Evolutionary conservation across 345 rosid genomes (phyloP), one percentile per base, ranked within the genome.

Genomic region (Gossypium arboreum): DNA sequence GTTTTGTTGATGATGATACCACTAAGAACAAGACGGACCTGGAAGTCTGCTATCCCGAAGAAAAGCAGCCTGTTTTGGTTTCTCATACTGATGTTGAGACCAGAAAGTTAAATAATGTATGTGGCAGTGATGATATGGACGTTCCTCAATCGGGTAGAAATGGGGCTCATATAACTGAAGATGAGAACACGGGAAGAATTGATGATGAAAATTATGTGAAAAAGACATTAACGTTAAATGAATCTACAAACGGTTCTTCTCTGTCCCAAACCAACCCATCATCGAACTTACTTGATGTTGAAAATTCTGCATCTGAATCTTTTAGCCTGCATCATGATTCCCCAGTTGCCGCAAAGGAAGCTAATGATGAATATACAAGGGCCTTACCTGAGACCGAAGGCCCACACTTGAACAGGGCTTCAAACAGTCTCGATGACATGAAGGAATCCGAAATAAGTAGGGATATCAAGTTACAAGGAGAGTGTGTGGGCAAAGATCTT

Each of bases 401-500:
- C 25, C 22, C 43, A 13, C 50, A 73, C 12, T 20, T 65, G 65
- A 68, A 67, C 18, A 60, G 68, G 60, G 80, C 70, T 74, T 75
- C 81, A 66, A 86, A 75, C 24, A 27, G 65, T 63, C 72, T 71
- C 11, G 82, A 76, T 54, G 77, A 58, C 41, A 3, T 20, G 50
- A 85, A 81, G 80, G 86, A 80, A 67, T 81, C 69, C 72, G 82
- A 87, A 81, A 71, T 76, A 75, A 79, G 67, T 17, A 60, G 51
- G 73, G 76, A 77, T 48, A 68, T 45, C 39, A 72, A 68, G 75
- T 60, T 65, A 77, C 79, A 59, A 68, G 72, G 73, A 52, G 75
- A 54, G 69, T 65, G 67, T 73, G 84, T 71, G 59, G 76, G 39
- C 17, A 81, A 78, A 58, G 78, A 73, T 76, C 74, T 75, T 60